These are phyloP conservation scores for Phytophthora brassicae DNA, from an alignment of 352 stramenopile species.

Conservation along the genomic window DNA sequence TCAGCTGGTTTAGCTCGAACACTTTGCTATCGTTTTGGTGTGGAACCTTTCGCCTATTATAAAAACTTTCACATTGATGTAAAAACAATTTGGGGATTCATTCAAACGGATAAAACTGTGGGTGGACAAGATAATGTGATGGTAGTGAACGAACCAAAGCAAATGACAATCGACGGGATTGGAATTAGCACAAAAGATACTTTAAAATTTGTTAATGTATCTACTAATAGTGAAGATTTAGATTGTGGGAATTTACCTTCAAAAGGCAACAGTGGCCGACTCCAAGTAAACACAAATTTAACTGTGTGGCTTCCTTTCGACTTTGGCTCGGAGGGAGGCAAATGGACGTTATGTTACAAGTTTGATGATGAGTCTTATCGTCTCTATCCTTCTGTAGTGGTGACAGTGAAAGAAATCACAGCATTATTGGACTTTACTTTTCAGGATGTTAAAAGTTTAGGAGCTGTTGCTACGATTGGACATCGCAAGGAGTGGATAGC, in stretches of 20 bases:
- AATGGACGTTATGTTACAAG: slow-evolving; percentile 68
- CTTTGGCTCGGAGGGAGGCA: slow-evolving; percentile 39
- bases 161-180: slow-evolving; percentile 55
- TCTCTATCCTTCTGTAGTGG: slow-evolving; percentile 39
- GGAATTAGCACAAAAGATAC: slow-evolving; percentile 49
- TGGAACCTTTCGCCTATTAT: slow-evolving; percentile 59
- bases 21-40: slow-evolving; percentile 66
- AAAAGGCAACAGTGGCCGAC: slow-evolving; percentile 32
- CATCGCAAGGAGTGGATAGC: slow-evolving; percentile 52
- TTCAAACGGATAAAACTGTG: slow-evolving; percentile 20
- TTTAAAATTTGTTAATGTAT: slow-evolving; percentile 52
- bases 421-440: slow-evolving; percentile 44
- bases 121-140: slow-evolving; percentile 41
- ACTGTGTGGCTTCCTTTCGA: slow-evolving; percentile 64
- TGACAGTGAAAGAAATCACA: slow-evolving; percentile 59
- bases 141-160: slow-evolving; percentile 62
- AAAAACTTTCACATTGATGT: slow-evolving; percentile 56
- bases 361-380: slow-evolving; percentile 58
- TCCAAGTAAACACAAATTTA: slow-evolving; percentile 42
- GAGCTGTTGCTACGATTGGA: slow-evolving; percentile 45
- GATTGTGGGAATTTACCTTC: slow-evolving; percentile 43
- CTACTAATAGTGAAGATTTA: slow-evolving; percentile 15
- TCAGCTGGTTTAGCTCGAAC: slow-evolving; percentile 44
- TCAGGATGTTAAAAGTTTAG: slow-evolving; percentile 25
- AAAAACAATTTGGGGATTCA: slow-evolving; percentile 57